phyloP scores from a whole-genome alignment of 257 asterid species.

The Linderniella brevidens region DNA sequence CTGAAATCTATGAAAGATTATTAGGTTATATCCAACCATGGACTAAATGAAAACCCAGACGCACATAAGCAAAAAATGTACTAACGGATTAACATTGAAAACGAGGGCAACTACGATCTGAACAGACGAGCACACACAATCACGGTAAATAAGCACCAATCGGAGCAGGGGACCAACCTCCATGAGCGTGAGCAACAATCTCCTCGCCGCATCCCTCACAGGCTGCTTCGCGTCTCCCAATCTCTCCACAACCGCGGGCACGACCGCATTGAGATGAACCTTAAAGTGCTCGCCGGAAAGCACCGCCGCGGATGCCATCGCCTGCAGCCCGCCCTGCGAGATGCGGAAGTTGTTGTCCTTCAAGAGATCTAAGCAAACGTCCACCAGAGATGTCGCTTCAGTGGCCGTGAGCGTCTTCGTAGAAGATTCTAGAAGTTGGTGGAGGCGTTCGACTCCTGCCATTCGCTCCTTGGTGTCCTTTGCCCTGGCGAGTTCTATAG shows the following conservation, averaged over 20 bases:
- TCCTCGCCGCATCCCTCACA: slow-evolving; percentile 80
- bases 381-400: slow-evolving; percentile 82
- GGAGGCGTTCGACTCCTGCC: slow-evolving; percentile 96
- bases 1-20: too few relatives aligned
- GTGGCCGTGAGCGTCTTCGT: slow-evolving; percentile 54
- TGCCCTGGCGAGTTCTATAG: slow-evolving; percentile 80
- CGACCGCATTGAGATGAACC: slow-evolving; percentile 86
- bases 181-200: slow-evolving; percentile 86
- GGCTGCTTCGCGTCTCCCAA: slow-evolving; percentile 94
- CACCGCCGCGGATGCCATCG: slow-evolving; percentile 92
- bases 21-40: too few relatives aligned
- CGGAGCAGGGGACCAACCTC: slow-evolving; percentile 31
- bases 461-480: slow-evolving; percentile 99
- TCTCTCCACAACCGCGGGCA: slow-evolving; percentile 90
- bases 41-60: too few relatives aligned
- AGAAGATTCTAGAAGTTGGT: slow-evolving; percentile 84
- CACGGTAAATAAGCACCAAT: slow-evolving; percentile 9
- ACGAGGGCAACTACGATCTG: not conserved
- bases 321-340: slow-evolving; percentile 86
- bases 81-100: not conserved
- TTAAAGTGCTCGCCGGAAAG: slow-evolving; percentile 94
- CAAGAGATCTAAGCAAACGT: slow-evolving; percentile 85
- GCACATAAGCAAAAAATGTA: too few relatives aligned
- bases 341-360: slow-evolving; percentile 91
- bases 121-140: not conserved